Evolutionary conservation across 306 rosid species (phyloP).

Genomic region (Cucumis melo): DNA sequence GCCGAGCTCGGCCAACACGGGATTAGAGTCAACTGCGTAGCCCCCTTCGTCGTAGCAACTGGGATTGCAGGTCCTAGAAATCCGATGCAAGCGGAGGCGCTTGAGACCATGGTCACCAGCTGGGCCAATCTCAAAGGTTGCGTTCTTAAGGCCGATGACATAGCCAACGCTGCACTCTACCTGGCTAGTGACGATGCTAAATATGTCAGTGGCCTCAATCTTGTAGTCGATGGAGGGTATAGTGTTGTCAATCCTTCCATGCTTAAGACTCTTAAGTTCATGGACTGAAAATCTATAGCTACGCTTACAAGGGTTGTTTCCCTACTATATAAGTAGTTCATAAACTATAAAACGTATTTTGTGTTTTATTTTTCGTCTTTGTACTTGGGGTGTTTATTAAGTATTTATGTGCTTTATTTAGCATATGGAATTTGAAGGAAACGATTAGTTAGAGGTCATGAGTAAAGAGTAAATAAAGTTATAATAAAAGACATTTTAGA

Average conservation of each 20-base stretch:
- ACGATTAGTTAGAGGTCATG: no score
- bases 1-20: slow-evolving; percentile 18
- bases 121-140: slow-evolving; percentile 6
- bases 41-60: slow-evolving; percentile 10
- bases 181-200: slow-evolving; percentile 14
- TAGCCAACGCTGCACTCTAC: slow-evolving; percentile 11
- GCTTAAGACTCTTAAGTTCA: neutral
- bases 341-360: no score
- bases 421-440: no score
- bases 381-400: no score
- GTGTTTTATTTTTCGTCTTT: no score
- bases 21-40: slow-evolving; percentile 19
- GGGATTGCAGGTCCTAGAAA: neutral
- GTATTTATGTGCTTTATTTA: no score
- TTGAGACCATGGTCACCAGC: neutral
- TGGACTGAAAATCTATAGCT: neutral
- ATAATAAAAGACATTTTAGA: no score
- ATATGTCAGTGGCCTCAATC: slow-evolving; percentile 17
- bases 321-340: no score
- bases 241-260: slow-evolving; percentile 14
- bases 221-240: slow-evolving; percentile 15
- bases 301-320: no score
- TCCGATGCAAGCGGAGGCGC: neutral
- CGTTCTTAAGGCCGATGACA: neutral
- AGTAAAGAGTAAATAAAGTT: no score